Conservation (phyloP, 83 land plant genomes). For the Diphasiastrum complanatum region DNA sequence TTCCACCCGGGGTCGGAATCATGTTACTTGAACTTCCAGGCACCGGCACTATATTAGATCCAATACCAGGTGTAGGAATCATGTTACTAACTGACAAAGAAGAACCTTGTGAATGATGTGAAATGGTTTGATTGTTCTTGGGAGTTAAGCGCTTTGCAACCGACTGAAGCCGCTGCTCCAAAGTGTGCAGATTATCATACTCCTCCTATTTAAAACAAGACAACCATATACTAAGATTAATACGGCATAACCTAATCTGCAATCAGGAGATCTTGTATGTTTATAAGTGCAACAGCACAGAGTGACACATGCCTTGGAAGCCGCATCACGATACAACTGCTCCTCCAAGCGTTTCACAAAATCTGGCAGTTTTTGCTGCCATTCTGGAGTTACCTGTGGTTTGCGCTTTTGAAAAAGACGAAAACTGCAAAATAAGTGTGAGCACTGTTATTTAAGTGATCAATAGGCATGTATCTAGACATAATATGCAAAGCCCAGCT, state of each 20-base stretch:
- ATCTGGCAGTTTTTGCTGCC: constrained; percentile 41
- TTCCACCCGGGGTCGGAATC: constrained; percentile 20
- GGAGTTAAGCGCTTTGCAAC: constrained; percentile 25
- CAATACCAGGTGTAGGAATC: constrained; percentile 25
- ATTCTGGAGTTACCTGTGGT: constrained; percentile 26
- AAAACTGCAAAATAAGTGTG: constrained; percentile 23
- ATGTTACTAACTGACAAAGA: constrained; percentile 15
- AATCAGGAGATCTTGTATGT: background rate
- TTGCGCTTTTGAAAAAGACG: constrained; percentile 32
- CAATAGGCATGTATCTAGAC: background rate
- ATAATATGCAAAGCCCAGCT: background rate
- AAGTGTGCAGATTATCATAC: constrained; percentile 45
- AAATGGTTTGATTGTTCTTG: constrained; percentile 17
- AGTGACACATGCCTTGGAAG: constrained; percentile 41
- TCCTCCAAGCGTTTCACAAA: constrained; percentile 67
- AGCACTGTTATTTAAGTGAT: background rate
- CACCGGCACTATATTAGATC: constrained; percentile 11
- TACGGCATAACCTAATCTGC: background rate
- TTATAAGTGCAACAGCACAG: background rate
- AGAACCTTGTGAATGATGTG: constrained; percentile 21
- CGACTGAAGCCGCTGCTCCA: constrained; percentile 51
- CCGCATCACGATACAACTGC: constrained; percentile 42
- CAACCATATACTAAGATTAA: background rate
- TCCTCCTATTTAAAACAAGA: constrained; percentile 53
- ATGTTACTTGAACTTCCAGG: constrained; percentile 21